Base-by-base conservation (phyloP, 1,284 basidiomycete genomes). In the Marasmius oreades region DNA sequence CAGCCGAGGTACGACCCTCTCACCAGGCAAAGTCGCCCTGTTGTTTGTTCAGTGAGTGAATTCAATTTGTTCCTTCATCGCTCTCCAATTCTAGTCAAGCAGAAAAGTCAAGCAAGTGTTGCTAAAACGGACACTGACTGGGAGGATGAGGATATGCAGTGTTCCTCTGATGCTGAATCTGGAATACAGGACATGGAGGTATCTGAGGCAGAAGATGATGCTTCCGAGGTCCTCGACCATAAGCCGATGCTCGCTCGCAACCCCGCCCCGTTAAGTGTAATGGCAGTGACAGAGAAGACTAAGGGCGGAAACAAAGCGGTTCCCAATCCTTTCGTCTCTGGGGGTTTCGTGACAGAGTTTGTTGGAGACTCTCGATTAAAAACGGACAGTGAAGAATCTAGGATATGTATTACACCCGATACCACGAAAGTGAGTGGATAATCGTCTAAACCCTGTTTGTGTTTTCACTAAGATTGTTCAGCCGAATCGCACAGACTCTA, bases 241-340 rank as follows among this genome's bases (percentile, higher is more conserved):
- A 16, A 7, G 5, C 39, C 39, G n/a, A 11, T n/a, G n/a, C 36
- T 37, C 36, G n/a, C n/a, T 37, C 39, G n/a, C 14, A n/a, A 16
- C 14, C 39, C 39, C 20, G 7, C 11, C n/a, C 39, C 16, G 39
- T 20, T 16, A 33, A 34, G 16, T 24, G 22, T 22, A 23, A 42
- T 36, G 44, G 44, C 39, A 28, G 42, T 36, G 28, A n/a, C 53
- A 16, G 55, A 20, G 44, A 71, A 65, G 59, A 53, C 59, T 10
- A 33, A 50, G 14, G 23, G 26, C n/a, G 23, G 14, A 14, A 50
- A 33, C 23, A 50, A 33, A 33, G 47, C 48, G 11, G 23, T 67
- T 23, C 48, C 55, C 8, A 78, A 77, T 63, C 73, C 77, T n/a
- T 80, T 81, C 56, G 73, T 81, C n/a, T 79, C 79, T n/a, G 76